Conservation (phyloP, 1,284 basidiomycete species). For the Blastosporella zonata region DNA sequence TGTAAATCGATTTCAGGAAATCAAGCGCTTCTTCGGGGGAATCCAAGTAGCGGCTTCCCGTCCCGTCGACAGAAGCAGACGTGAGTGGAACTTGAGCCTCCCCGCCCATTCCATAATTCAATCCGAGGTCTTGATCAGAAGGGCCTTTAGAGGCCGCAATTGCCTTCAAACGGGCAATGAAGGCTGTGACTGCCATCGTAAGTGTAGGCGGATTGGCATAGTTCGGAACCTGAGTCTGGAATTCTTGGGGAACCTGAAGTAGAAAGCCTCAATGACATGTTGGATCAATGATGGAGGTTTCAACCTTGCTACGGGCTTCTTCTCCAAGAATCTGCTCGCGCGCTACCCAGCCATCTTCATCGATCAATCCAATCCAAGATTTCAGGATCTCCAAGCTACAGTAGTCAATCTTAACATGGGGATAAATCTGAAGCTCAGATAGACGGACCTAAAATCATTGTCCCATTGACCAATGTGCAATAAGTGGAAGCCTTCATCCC, state of each 20-base stretch:
- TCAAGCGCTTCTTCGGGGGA: conserved; percentile 58
- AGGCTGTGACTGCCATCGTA: conserved; percentile 86
- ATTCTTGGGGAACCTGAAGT: conserved; percentile 78
- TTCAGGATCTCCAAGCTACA: conserved; percentile 81
- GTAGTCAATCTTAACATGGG: background rate
- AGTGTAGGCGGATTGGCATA: conserved; percentile 95
- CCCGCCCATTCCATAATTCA: conserved; percentile 49
- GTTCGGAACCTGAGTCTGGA: conserved; percentile 89
- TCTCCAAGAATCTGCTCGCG: conserved; percentile 95
- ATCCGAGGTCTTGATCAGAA: conserved; percentile 59
- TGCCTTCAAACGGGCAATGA: conserved; percentile 71
- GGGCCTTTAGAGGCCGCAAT: conserved; percentile 35
- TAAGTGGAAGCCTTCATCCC: conserved; percentile 96
- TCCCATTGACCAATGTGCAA: conserved; percentile 91
- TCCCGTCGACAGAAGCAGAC: conserved; percentile 16
- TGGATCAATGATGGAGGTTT: background rate
- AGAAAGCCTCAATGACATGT: background rate
- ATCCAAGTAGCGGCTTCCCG: conserved; percentile 50
- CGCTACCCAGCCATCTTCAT: conserved; percentile 93
- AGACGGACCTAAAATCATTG: conserved; percentile 73
- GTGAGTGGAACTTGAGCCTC: conserved; percentile 45
- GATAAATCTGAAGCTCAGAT: conserved; percentile 7
- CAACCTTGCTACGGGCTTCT: conserved; percentile 86
- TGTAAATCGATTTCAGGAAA: conserved; percentile 80
- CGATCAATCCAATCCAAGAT: conserved; percentile 87